Percentiles rank a stretch among this genome's conserved stretches.
Conservation (phyloP, 2,329 filamentous ascomycete genomes). For the Ophiocordyceps polyrhachis-furcata region DNA sequence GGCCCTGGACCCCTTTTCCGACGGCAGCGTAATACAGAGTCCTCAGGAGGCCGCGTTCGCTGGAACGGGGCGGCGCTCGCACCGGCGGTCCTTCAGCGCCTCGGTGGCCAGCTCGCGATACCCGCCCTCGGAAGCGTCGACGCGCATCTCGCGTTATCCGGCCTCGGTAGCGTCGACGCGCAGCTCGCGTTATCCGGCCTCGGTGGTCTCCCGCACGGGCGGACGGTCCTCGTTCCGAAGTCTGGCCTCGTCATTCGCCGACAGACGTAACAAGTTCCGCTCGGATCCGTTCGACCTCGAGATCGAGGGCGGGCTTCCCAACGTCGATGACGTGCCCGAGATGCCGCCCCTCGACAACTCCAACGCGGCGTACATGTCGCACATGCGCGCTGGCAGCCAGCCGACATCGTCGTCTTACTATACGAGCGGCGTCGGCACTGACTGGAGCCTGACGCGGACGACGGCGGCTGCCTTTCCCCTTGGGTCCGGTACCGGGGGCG, state of each 20-base stretch:
- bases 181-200: slow-evolving; percentile 17
- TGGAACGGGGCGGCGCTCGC: slow-evolving; percentile 27
- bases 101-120: slow-evolving; percentile 8
- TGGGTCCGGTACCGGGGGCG: neutral
- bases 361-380: slow-evolving; percentile 27
- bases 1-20: slow-evolving; percentile 25
- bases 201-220: slow-evolving; percentile 1
- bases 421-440: slow-evolving; percentile 29
- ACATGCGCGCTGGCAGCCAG: slow-evolving; percentile 21
- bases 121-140: slow-evolving; percentile 1
- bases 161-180: slow-evolving; percentile 6
- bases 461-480: neutral
- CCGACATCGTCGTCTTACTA: slow-evolving; percentile 22
- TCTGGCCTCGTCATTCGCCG: slow-evolving; percentile 21
- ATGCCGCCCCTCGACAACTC: slow-evolving; percentile 7
- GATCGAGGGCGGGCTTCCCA: slow-evolving; percentile 9
- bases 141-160: slow-evolving; percentile 16
- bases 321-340: slow-evolving; percentile 5
- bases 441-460: slow-evolving; percentile 12
- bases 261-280: slow-evolving; percentile 35
- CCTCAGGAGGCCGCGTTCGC: slow-evolving; percentile 5
- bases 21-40: slow-evolving; percentile 23
- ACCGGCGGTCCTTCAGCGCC: slow-evolving; percentile 23
- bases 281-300: slow-evolving; percentile 51
- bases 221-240: slow-evolving; percentile 23